phyloP scores from a whole-genome alignment of 495 filamentous ascomycete genomes.

The Xylaria nigripes region DNA sequence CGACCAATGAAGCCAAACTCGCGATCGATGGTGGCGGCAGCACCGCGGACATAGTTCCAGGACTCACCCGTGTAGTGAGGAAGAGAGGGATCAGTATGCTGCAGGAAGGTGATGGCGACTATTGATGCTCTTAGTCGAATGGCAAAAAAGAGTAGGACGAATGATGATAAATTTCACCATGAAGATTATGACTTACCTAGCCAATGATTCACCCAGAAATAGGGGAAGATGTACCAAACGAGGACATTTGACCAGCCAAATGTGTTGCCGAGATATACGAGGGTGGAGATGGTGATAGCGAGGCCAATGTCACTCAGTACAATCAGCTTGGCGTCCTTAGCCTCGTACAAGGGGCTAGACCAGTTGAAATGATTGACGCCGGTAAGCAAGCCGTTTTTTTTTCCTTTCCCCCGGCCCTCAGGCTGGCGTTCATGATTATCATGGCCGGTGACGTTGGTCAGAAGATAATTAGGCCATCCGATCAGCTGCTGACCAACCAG shows the following conservation, averaged over 20 bases:
- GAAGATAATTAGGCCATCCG: slow-evolving; percentile 82
- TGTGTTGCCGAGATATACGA: slow-evolving; percentile 55
- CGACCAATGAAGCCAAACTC: slow-evolving; percentile 85
- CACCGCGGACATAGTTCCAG: slow-evolving; percentile 82
- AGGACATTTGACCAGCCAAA: slow-evolving; percentile 79
- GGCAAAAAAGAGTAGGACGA: neutral
- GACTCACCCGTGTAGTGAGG: slow-evolving; percentile 71
- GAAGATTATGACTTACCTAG: slow-evolving; percentile 49
- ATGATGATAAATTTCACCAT: neutral
- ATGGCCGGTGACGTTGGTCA: slow-evolving; percentile 89
- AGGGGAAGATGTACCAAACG: slow-evolving; percentile 91
- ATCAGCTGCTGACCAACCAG: slow-evolving; percentile 76
- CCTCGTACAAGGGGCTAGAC: slow-evolving; percentile 80
- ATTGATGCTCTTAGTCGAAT: neutral
- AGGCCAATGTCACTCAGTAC: slow-evolving; percentile 76
- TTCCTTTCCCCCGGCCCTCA: slow-evolving; percentile 85
- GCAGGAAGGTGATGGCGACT: slow-evolving; percentile 83
- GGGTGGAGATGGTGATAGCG: slow-evolving; percentile 42
- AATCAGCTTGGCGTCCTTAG: slow-evolving; percentile 76
- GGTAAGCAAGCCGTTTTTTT: slow-evolving; percentile 67
- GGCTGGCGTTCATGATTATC: slow-evolving; percentile 76
- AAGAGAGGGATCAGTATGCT: slow-evolving; percentile 79
- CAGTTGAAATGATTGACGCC: slow-evolving; percentile 96
- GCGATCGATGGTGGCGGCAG: slow-evolving; percentile 80
- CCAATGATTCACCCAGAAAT: slow-evolving; percentile 99